A percentile compares a stretch with the other conserved stretches of the same genome.
These are phyloP conservation scores for Paramyrothecium roridum DNA, from an alignment of 2,329 filamentous ascomycete genomes.

Conservation along the genomic window DNA sequence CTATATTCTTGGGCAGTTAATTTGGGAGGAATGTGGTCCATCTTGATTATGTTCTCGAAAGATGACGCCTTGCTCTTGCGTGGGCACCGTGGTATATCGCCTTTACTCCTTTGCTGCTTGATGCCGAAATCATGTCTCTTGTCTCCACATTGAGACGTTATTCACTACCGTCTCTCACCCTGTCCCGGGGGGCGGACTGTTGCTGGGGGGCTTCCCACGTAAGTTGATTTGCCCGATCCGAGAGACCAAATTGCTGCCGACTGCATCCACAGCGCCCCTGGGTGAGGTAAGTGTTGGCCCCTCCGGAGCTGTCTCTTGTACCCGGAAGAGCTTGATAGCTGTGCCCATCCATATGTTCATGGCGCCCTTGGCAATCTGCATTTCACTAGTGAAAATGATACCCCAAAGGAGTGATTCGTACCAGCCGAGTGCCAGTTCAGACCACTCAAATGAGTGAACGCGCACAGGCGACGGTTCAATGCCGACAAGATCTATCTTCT, in stretches of 20 bases:
- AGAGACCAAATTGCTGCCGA: constrained; percentile 85
- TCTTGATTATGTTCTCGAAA: too few species aligned
- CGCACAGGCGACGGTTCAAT: constrained; percentile 73
- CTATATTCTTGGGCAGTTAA: too few species aligned
- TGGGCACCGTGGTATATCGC: too few species aligned
- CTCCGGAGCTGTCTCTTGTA: constrained; percentile 78
- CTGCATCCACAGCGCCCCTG: constrained; percentile 86
- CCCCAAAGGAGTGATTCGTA: constrained; percentile 94
- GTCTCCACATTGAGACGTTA: background rate
- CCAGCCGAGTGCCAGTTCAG: constrained; percentile 85
- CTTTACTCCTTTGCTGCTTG: too few species aligned
- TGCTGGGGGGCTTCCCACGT: constrained; percentile 38
- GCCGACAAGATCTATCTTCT: constrained; percentile 60
- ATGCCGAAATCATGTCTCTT: background rate
- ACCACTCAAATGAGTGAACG: constrained; percentile 93
- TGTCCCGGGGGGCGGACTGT: constrained; percentile 8
- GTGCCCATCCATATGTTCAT: constrained; percentile 95
- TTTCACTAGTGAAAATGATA: constrained; percentile 86
- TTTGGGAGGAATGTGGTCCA: too few species aligned
- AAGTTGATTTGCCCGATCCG: constrained; percentile 81
- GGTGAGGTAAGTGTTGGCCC: constrained; percentile 82
- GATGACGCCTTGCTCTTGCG: too few species aligned
- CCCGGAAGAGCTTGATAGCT: constrained; percentile 79
- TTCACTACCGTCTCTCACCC: background rate
- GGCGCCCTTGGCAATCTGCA: constrained; percentile 81